Base-by-base conservation (phyloP, 1,284 basidiomycete genomes). In the Irpex sp. region DNA sequence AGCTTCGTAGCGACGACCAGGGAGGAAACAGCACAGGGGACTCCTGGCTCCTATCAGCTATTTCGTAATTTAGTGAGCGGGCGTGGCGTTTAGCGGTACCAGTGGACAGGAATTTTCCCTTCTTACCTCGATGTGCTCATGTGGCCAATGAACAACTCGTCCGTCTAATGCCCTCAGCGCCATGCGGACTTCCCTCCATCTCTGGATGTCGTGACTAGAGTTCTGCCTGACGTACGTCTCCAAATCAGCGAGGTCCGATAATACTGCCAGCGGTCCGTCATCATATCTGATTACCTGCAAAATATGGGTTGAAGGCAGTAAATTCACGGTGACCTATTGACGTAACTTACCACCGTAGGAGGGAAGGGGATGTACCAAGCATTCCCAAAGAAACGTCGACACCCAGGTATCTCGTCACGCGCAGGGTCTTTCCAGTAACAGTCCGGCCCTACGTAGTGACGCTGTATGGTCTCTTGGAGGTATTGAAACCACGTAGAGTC, bases 341-440 rank as follows among this genome's bases (percentile, higher is more conserved):
- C 80, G 62, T 70, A 44, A 44, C 40, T 44, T 44, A 87, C 88
- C 60, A 91, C 74, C 0, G 86, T 86, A 2, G 86, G 91, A 9
- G 88, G 92, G 72, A 91, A 94, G n/a, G 86, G 91, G 62, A 88
- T 83, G 82, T 86, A 89, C 85, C 87, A 93, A 44, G 85, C 85
- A 69, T 88, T 90, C 40, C 91, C 91, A 71, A 92, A 92, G 71
- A 78, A 84, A 57, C 79, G 81, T 0, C 77, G 80, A 61, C 82
- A 80, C 0, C 75, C 71, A 2, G 76, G 71, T 17, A 75, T 71
- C 1, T 67, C 63, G 13, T 61, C 62, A 13, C 72, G 68, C n/a
- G 69, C 68, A 11, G 79, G 77, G 44, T 78, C 72, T 64, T 77
- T 81, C 87, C 86, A 92, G 71, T 86, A 90, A 58, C 81, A 85